These are phyloP conservation scores for Sordaria brevicollis DNA, from an alignment of 495 filamentous ascomycete species.

Conservation along the genomic window DNA sequence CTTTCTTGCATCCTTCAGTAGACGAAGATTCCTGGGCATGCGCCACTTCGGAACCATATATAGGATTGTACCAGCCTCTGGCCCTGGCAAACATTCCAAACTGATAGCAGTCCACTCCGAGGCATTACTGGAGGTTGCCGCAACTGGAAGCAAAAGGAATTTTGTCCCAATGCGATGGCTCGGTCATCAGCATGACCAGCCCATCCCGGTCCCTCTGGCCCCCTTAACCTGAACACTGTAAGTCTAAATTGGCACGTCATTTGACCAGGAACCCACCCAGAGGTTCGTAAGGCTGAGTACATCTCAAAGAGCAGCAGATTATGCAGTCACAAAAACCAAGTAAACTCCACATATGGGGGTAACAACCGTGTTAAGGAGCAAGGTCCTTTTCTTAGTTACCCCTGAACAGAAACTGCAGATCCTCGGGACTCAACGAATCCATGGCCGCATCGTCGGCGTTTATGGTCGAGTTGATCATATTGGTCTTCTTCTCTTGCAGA, in stretches of 20 bases:
- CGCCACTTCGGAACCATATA: too few species aligned
- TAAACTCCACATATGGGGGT: background rate
- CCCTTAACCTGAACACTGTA: background rate
- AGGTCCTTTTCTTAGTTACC: conserved; percentile 29
- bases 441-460: conserved; percentile 81
- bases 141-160: background rate
- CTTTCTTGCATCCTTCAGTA: too few species aligned
- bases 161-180: background rate
- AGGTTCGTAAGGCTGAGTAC: background rate
- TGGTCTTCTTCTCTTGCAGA: conserved; percentile 94
- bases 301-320: background rate
- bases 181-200: background rate
- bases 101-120: too few species aligned
- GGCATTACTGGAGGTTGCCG: background rate
- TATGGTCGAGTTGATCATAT: conserved; percentile 91
- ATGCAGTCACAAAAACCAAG: background rate
- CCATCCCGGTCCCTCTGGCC: background rate
- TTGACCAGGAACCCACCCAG: background rate
- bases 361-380: background rate
- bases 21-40: too few species aligned
- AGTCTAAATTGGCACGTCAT: background rate
- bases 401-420: conserved; percentile 91
- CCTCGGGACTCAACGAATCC: conserved; percentile 79
- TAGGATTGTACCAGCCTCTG: too few species aligned
- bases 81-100: background rate